phyloP scores from a whole-genome alignment of 768 basidiomycete genomes.

The Phallus indusiatus region DNA sequence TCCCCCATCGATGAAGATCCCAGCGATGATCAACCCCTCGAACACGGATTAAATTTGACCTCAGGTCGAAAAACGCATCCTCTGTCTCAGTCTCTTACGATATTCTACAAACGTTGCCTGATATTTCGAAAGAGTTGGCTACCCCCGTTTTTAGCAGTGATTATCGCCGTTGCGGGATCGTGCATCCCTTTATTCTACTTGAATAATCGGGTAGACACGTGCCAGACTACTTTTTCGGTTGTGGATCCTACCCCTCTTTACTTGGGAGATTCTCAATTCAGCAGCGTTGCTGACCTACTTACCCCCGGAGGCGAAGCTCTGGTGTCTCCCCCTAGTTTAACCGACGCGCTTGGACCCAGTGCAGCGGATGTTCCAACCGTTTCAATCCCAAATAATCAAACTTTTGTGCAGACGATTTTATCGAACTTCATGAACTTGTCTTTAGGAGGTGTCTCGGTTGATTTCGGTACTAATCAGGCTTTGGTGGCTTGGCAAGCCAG shows the following conservation, averaged over 20 bases:
- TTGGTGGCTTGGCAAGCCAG: slow-evolving; percentile 66
- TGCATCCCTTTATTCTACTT: slow-evolving; percentile 64
- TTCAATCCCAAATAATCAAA: slow-evolving; percentile 44
- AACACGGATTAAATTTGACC: slow-evolving; percentile 31
- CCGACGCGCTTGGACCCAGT: slow-evolving; percentile 35
- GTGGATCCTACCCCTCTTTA: slow-evolving; percentile 39
- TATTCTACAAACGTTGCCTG: slow-evolving; percentile 61
- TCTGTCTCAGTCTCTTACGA: slow-evolving; percentile 57
- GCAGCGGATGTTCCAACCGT: slow-evolving; percentile 26
- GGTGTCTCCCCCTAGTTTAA: slow-evolving; percentile 45
- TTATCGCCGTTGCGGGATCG: slow-evolving; percentile 49
- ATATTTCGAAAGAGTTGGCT: slow-evolving; percentile 63
- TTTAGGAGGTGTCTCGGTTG: slow-evolving; percentile 60
- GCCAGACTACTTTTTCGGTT: slow-evolving; percentile 30
- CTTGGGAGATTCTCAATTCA: slow-evolving; percentile 37
- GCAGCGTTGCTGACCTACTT: slow-evolving; percentile 14
- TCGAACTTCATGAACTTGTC: slow-evolving; percentile 45
- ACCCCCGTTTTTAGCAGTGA: slow-evolving; percentile 38
- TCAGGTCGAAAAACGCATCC: slow-evolving; percentile 47
- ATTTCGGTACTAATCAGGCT: slow-evolving; percentile 37
- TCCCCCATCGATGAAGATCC: slow-evolving; percentile 1
- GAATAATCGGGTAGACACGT: slow-evolving; percentile 39
- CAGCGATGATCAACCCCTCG: not conserved
- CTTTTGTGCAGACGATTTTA: slow-evolving; percentile 46
- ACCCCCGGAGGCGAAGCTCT: slow-evolving; percentile 30